phyloP scores from a whole-genome alignment of 768 basidiomycete genomes.

The Goffeauzyma gilvescens region DNA sequence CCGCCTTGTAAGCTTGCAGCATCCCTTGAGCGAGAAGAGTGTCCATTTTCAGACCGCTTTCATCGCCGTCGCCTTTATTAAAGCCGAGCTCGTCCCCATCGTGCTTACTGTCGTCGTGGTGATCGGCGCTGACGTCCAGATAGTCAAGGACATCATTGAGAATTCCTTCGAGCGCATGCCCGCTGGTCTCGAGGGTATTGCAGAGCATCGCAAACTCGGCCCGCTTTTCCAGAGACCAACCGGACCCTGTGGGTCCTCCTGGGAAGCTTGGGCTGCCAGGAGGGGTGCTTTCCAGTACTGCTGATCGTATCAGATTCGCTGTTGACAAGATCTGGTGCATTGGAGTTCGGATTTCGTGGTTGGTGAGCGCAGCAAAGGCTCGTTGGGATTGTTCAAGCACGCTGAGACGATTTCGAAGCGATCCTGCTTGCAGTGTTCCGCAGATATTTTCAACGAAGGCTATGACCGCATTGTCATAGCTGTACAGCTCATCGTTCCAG shows the following conservation, averaged over 20 bases:
- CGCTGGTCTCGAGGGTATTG: slow-evolving; percentile 24
- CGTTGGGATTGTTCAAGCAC: slow-evolving; percentile 14
- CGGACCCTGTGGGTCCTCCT: too few relatives aligned
- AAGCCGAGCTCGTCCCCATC: too few relatives aligned
- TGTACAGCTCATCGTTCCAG: slow-evolving; percentile 27
- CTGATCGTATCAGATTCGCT: too few relatives aligned
- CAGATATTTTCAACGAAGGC: slow-evolving; percentile 30
- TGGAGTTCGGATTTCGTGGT: slow-evolving; percentile 28
- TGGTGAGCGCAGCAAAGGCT: slow-evolving; percentile 25
- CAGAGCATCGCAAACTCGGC: not conserved
- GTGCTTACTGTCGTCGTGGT: slow-evolving; percentile 3
- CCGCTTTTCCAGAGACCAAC: too few relatives aligned
- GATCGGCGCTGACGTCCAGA: slow-evolving; percentile 21
- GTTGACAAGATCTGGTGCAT: slow-evolving; percentile 30
- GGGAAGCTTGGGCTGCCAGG: too few relatives aligned
- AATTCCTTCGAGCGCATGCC: slow-evolving; percentile 16
- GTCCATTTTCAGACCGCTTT: slow-evolving; percentile 11
- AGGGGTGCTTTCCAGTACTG: too few relatives aligned
- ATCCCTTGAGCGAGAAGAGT: slow-evolving; percentile 17
- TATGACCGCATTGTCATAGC: slow-evolving; percentile 23
- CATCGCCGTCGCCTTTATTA: too few relatives aligned
- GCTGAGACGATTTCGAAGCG: slow-evolving; percentile 3
- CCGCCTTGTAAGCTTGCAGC: slow-evolving; percentile 14
- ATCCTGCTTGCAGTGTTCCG: slow-evolving; percentile 21
- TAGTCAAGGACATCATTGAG: slow-evolving; percentile 27